A percentile compares a stretch with the other conserved stretches of the same genome.
Conservation (phyloP, 805 yeast species). For the Yarrowia sp. region DNA sequence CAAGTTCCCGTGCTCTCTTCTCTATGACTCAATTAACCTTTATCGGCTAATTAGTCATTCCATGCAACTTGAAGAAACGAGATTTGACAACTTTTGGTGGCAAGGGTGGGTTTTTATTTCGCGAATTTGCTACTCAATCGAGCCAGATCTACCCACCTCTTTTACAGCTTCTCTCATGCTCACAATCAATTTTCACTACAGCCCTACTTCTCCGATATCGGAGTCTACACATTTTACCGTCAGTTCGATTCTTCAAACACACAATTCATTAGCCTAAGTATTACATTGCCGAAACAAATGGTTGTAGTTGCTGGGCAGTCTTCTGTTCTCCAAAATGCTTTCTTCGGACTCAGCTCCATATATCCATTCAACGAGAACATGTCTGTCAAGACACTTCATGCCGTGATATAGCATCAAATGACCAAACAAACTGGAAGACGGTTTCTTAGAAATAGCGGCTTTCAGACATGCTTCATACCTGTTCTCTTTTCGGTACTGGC, state of each 20-base stretch:
- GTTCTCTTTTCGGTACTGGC: not conserved
- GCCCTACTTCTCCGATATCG: not conserved
- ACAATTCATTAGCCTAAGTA: no score
- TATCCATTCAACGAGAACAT: not conserved
- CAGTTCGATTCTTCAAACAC: no score
- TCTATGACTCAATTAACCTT: conserved; percentile 11
- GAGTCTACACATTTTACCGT: no score
- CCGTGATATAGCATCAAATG: not conserved
- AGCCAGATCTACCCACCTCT: no score
- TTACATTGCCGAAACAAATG: not conserved
- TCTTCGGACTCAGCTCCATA: not conserved
- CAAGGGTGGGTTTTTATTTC: no score
- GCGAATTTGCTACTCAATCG: no score
- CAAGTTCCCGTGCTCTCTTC: not conserved
- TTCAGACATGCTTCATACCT: not conserved
- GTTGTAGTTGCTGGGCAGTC: not conserved
- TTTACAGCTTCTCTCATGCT: no score
- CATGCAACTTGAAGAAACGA: not conserved
- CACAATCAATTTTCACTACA: not conserved
- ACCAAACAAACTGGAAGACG: not conserved
- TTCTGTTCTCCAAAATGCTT: not conserved
- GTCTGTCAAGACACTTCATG: not conserved
- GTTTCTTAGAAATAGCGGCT: not conserved
- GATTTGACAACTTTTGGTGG: no score
- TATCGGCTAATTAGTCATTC: conserved; percentile 14